phyloP scores from a whole-genome alignment of 2,329 filamentous ascomycete species.

The Colletotrichum euphorbiae region DNA sequence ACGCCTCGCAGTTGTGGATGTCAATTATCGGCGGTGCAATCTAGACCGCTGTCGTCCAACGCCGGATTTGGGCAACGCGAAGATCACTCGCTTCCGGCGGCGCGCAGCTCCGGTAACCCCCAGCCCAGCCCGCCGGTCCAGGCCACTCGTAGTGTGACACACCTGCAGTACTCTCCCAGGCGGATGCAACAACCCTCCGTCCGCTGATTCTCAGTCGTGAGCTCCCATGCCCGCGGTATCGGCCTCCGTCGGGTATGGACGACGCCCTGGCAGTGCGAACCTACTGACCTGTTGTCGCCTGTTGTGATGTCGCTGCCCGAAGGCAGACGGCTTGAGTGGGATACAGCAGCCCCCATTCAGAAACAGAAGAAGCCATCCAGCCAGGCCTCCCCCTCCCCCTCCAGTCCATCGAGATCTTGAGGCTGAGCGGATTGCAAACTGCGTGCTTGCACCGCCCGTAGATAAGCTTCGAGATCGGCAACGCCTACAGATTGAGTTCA shows the following conservation, averaged over 20 bases:
- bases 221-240: too few species aligned
- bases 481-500: neutral
- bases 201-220: neutral
- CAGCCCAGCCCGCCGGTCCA: neutral
- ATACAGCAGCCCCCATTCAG: too few species aligned
- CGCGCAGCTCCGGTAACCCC: conserved; percentile 7
- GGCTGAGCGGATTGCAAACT: too few species aligned
- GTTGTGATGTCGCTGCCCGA: too few species aligned
- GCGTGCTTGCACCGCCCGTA: too few species aligned
- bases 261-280: neutral
- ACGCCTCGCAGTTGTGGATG: neutral
- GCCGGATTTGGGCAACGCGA: conserved; percentile 10
- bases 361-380: too few species aligned
- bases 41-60: neutral
- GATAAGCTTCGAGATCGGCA: too few species aligned
- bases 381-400: too few species aligned
- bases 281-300: too few species aligned
- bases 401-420: too few species aligned
- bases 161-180: neutral
- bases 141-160: neutral
- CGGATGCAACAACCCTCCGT: too few species aligned
- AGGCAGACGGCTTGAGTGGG: too few species aligned
- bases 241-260: neutral
- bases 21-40: neutral
- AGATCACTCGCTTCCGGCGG: conserved; percentile 3